These are phyloP conservation scores for Pharnaceum exiguum DNA, from an alignment of 148 eudicot genomes.

Conservation along the genomic window DNA sequence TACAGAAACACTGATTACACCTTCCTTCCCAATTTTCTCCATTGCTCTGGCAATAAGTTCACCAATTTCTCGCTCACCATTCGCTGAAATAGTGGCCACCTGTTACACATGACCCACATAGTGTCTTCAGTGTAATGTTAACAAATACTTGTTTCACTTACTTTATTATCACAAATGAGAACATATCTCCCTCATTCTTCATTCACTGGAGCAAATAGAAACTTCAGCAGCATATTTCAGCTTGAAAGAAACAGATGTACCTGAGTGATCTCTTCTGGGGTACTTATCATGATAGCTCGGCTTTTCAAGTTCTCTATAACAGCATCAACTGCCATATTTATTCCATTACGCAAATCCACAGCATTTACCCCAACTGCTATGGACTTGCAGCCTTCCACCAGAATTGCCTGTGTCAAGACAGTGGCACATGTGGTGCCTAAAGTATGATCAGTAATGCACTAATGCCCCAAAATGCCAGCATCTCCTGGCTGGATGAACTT, in stretches of 20 bases:
- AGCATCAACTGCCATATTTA: conserved; percentile 88
- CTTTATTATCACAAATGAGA: too few species aligned
- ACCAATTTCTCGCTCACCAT: conserved; percentile 91
- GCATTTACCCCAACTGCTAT: conserved; percentile 86
- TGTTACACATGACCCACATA: conserved; percentile 14
- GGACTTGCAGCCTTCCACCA: conserved; percentile 89
- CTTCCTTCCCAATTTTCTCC: conserved; percentile 98
- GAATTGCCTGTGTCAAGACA: conserved; percentile 86
- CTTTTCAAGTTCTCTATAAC: conserved; percentile 69
- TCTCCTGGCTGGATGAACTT: too few species aligned
- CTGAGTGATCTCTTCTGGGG: conserved; percentile 94
- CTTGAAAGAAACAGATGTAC: conserved; percentile 40
- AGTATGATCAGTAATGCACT: conserved; percentile 6
- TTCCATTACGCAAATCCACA: conserved; percentile 90
- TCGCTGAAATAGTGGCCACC: conserved; percentile 96
- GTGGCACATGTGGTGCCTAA: conserved; percentile 99
- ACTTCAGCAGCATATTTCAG: too few species aligned
- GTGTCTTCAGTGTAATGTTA: background rate
- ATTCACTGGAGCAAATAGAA: too few species aligned
- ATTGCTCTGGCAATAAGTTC: conserved; percentile 83
- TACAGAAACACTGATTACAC: conserved; percentile 86
- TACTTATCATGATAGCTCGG: conserved; percentile 87
- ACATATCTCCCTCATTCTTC: too few species aligned
- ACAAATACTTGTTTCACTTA: too few species aligned
- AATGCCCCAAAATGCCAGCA: conserved; percentile 2